phyloP scores from a whole-genome alignment of 345 rosid genomes.

The Populus simonii region DNA sequence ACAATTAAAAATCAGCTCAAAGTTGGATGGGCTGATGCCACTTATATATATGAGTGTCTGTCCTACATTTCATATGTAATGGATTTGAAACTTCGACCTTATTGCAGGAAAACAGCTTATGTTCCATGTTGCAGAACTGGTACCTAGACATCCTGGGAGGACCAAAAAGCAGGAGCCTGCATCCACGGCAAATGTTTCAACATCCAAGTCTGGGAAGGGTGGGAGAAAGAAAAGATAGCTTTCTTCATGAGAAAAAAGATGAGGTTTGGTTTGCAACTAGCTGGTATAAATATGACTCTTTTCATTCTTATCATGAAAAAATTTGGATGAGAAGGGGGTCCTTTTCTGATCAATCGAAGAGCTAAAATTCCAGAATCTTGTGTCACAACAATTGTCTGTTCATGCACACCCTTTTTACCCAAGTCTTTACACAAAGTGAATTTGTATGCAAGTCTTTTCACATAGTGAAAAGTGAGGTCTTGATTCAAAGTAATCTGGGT shows the following conservation, averaged over 20 bases:
- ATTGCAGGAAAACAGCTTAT: slow-evolving; percentile 78
- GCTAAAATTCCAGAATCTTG: not conserved
- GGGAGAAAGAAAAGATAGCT: slow-evolving; percentile 77
- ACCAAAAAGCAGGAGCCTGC: slow-evolving; percentile 75
- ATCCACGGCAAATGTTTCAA: slow-evolving; percentile 45
- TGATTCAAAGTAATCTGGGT: not conserved
- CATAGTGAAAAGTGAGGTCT: not conserved
- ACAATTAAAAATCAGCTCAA: not conserved
- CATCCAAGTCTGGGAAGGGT: slow-evolving; percentile 74
- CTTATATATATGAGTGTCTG: not conserved
- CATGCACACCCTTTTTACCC: not conserved
- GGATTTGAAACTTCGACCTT: not conserved
- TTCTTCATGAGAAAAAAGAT: not conserved
- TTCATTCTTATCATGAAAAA: not conserved
- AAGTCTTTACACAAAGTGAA: not conserved
- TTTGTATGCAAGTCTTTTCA: not conserved
- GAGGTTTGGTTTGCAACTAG: not conserved
- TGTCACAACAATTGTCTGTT: not conserved
- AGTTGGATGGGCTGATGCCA: not conserved
- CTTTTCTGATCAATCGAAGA: not conserved
- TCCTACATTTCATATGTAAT: not conserved
- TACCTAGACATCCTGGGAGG: slow-evolving; percentile 84
- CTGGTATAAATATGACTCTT: not conserved
- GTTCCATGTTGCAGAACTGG: slow-evolving; percentile 85
- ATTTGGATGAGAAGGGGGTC: not conserved